Evolutionary conservation across 108 stramenopile species (phyloP), one percentile per base, ranked within the genome.

Genomic region (Epipyxis sp.): DNA sequence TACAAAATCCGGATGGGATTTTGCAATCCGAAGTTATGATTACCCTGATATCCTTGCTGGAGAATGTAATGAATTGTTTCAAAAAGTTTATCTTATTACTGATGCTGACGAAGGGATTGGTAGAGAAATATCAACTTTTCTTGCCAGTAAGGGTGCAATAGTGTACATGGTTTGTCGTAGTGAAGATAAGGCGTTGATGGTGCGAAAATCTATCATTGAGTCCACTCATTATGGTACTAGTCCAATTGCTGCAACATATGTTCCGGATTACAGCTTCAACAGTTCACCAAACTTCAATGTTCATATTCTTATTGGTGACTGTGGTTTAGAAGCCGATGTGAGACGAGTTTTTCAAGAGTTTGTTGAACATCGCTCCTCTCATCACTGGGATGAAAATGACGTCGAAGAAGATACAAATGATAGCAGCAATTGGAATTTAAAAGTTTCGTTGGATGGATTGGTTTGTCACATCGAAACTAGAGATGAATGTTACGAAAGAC

Each of bases 391-490:
- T n/a, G n/a, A n/a, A n/a, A n/a, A n/a, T n/a, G n/a, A n/a, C n/a
- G n/a, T n/a, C n/a, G n/a, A n/a, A n/a, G n/a, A n/a, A n/a, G n/a
- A n/a, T n/a, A n/a, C n/a, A n/a, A n/a, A n/a, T n/a, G n/a, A n/a
- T n/a, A n/a, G n/a, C n/a, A n/a, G n/a, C n/a, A n/a, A n/a, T n/a
- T n/a, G n/a, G n/a, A n/a, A n/a, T n/a, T n/a, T n/a, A n/a, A n/a
- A n/a, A n/a, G n/a, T n/a, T n/a, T n/a, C n/a, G n/a, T 59, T 96
- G 1, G 90, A 96, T 81, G 89, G 84, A 35, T 65, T 96, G 68
- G 90, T 96, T 13, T 96, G 95, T 79, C 93, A 94, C 80, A 93
- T 92, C 0, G 95, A 93, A 0, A 93, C 87, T n/a, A n/a, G n/a
- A n/a, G n/a, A n/a, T n/a, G n/a, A n/a, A n/a, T n/a, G n/a, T n/a